Evolutionary conservation across 2,329 filamentous ascomycete species (phyloP).

Genomic region (Aureobasidium namibiae): DNA sequence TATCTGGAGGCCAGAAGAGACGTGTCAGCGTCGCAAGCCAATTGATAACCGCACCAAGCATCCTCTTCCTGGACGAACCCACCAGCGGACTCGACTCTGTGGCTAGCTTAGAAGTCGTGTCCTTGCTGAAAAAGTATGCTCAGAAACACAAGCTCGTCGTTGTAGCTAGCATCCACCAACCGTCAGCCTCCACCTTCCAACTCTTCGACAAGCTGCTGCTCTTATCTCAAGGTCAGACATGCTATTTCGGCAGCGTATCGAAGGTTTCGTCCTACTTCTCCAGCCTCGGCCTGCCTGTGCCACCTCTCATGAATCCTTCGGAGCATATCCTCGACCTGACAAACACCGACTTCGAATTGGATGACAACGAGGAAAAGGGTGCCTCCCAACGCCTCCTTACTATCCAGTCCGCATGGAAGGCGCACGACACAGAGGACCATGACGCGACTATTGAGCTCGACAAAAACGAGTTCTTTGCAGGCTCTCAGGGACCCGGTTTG

Average conservation of each 20-base stretch:
- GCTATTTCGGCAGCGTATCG: conserved; percentile 58
- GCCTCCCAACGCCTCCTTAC: conserved; percentile 20
- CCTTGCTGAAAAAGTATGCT: conserved; percentile 57
- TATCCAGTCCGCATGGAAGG: conserved; percentile 17
- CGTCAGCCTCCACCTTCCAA: conserved; percentile 65
- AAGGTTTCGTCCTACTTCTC: conserved; percentile 52
- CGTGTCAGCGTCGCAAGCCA: conserved; percentile 69
- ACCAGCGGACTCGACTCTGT: conserved; percentile 74
- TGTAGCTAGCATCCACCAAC: conserved; percentile 67
- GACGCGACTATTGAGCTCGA: background rate
- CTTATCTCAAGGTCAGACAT: conserved; percentile 58
- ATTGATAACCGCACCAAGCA: conserved; percentile 66
- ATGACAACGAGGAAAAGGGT: conserved; percentile 24
- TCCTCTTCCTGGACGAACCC: conserved; percentile 74
- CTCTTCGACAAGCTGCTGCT: conserved; percentile 69
- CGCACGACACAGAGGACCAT: background rate
- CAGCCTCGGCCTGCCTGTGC: conserved; percentile 51
- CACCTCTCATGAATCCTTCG: conserved; percentile 62
- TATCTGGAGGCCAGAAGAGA: conserved; percentile 75
- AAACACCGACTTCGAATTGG: conserved; percentile 60
- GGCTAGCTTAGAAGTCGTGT: conserved; percentile 65
- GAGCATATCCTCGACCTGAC: conserved; percentile 68
- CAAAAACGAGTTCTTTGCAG: background rate
- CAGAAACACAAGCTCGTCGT: conserved; percentile 37
- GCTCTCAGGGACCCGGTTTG: background rate